Percentiles rank a stretch among this genome's conserved stretches.
These are phyloP conservation scores for Kodamaea derodonti DNA, from an alignment of 1,139 yeast genomes.

Conservation along the genomic window DNA sequence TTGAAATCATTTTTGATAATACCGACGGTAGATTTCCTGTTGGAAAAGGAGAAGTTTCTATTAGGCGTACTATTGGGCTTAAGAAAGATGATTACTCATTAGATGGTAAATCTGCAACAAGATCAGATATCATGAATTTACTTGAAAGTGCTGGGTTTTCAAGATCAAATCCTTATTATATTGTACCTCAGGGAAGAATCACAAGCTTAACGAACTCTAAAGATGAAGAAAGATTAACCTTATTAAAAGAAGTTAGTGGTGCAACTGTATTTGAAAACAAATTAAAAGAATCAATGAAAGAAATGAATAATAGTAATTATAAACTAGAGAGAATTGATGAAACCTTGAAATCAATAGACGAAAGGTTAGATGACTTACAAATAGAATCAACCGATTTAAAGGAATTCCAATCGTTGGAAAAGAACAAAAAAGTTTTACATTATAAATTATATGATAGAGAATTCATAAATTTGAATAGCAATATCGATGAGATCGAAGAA, in stretches of 20 bases:
- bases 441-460: constrained; percentile 79
- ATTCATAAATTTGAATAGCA: constrained; percentile 54
- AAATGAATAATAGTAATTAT: constrained; percentile 68
- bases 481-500: constrained; percentile 59
- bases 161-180: constrained; percentile 86
- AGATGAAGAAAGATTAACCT: constrained; percentile 71
- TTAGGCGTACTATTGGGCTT: constrained; percentile 86
- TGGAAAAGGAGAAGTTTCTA: constrained; percentile 61
- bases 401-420: constrained; percentile 64
- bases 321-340: constrained; percentile 75
- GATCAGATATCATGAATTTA: constrained; percentile 76
- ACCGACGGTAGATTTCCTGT: constrained; percentile 72
- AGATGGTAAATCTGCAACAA: constrained; percentile 73
- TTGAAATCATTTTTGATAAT: constrained; percentile 85
- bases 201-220: constrained; percentile 84
- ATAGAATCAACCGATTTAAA: constrained; percentile 76
- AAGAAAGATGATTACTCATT: constrained; percentile 88
- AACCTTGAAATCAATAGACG: constrained; percentile 65
- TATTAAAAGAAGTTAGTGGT: constrained; percentile 92
- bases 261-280: constrained; percentile 87
- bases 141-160: constrained; percentile 93
- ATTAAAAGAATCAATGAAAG: constrained; percentile 72
- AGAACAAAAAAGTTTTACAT: constrained; percentile 66
- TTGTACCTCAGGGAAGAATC: constrained; percentile 95
- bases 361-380: constrained; percentile 71